A percentile compares a stretch with the other conserved stretches of the same genome.
phyloP scores from a whole-genome alignment of 2,329 filamentous ascomycete species.

The Penicillium occitanis region DNA sequence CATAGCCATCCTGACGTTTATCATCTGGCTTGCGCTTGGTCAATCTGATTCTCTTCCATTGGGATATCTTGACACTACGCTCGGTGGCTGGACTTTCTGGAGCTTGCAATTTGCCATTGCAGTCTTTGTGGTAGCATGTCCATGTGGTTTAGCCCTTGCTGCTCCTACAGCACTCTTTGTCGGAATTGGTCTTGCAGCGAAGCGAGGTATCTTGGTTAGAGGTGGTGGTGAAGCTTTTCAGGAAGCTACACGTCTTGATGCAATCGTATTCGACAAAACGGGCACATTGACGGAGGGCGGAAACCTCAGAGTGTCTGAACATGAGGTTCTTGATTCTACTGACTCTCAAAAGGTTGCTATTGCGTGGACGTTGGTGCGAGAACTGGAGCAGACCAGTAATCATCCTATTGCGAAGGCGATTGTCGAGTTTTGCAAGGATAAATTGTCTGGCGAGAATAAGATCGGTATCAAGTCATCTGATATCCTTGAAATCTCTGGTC shows the following conservation, averaged over 20 bases:
- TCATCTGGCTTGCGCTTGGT: constrained; percentile 49
- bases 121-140: constrained; percentile 83
- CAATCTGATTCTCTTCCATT: constrained; percentile 44
- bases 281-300: constrained; percentile 72
- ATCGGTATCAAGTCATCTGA: constrained; percentile 35
- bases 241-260: constrained; percentile 74
- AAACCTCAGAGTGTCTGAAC: constrained; percentile 57
- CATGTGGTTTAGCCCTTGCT: constrained; percentile 80
- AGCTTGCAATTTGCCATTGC: constrained; percentile 70
- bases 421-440: constrained; percentile 48
- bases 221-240: constrained; percentile 84
- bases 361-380: constrained; percentile 49
- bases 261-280: constrained; percentile 86
- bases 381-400: constrained; percentile 59
- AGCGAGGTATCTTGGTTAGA: constrained; percentile 77
- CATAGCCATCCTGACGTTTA: constrained; percentile 48
- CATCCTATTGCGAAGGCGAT: constrained; percentile 61
- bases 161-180: constrained; percentile 86
- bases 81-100: constrained; percentile 54
- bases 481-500: constrained; percentile 57
- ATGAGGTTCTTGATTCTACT: constrained; percentile 41
- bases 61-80: constrained; percentile 52
- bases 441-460: constrained; percentile 14
- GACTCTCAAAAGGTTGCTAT: constrained; percentile 37
- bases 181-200: constrained; percentile 74